Evolutionary conservation across 2,329 filamentous ascomycete genomes (phyloP).

Genomic region (Simplicillium aogashimaense): DNA sequence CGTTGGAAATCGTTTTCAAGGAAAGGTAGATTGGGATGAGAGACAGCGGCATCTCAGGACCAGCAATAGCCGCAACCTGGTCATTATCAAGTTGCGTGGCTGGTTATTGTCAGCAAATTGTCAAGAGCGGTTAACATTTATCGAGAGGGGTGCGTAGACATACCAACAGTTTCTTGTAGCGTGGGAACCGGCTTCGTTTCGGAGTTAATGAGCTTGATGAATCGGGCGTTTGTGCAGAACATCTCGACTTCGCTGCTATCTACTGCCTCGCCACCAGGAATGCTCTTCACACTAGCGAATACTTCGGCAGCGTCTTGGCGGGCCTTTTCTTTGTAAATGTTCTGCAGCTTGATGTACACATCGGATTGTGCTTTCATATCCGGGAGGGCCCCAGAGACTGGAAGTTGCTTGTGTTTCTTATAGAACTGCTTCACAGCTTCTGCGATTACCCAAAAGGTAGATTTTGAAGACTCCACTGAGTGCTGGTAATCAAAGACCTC

Average conservation of each 20-base stretch:
- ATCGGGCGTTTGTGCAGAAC: conserved; percentile 92
- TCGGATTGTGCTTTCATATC: conserved; percentile 96
- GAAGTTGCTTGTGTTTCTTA: conserved; percentile 60
- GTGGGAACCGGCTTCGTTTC: conserved; percentile 33
- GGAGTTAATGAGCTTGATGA: conserved; percentile 74
- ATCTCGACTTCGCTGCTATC: conserved; percentile 69
- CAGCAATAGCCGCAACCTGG: conserved; percentile 35
- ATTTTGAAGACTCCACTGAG: conserved; percentile 20
- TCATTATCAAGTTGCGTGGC: conserved; percentile 46
- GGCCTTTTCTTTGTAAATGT: conserved; percentile 85
- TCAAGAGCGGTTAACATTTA: neutral
- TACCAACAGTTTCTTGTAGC: conserved; percentile 41
- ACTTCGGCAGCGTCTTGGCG: conserved; percentile 70
- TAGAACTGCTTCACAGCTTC: conserved; percentile 72
- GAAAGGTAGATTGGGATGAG: conserved; percentile 62
- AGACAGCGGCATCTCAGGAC: conserved; percentile 41
- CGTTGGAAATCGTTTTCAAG: conserved; percentile 43
- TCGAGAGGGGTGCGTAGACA: conserved; percentile 15
- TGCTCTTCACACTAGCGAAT: conserved; percentile 48
- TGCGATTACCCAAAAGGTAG: conserved; percentile 82
- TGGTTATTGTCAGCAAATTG: conserved; percentile 16
- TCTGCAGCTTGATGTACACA: conserved; percentile 84
- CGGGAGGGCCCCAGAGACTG: conserved; percentile 76
- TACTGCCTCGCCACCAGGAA: conserved; percentile 40
- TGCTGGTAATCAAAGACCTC: conserved; percentile 67